Conservation (phyloP, 768 basidiomycete genomes). For the Tephrocybe sp. region DNA sequence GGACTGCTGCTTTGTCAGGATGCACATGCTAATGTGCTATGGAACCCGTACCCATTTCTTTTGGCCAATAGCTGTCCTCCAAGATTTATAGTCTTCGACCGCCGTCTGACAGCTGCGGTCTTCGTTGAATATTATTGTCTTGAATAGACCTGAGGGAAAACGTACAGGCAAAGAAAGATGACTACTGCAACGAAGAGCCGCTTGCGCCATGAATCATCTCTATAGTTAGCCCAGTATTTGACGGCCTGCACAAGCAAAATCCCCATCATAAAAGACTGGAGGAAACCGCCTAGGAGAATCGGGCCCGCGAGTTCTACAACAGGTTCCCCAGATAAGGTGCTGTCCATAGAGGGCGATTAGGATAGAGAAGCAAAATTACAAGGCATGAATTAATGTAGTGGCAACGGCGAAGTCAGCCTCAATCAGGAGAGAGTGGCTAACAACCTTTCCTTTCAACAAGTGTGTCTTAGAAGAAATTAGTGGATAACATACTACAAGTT, state of each 20-base stretch:
- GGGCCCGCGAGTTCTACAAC: conserved; percentile 33
- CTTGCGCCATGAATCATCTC: conserved; percentile 44
- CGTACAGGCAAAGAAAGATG: conserved; percentile 42
- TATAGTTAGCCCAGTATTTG: conserved; percentile 40
- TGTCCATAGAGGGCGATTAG: conserved; percentile 16
- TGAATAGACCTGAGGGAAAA: conserved; percentile 1
- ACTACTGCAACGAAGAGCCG: conserved; percentile 40
- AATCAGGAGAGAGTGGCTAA: too few species aligned
- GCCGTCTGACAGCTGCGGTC: conserved; percentile 36
- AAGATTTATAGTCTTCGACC: conserved; percentile 42
- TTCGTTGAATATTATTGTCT: neutral
- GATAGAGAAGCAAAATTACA: neutral
- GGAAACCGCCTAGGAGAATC: conserved; percentile 43
- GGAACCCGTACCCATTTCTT: conserved; percentile 32
- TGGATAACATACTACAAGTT: too few species aligned
- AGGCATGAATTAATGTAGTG: too few species aligned
- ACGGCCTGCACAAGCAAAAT: conserved; percentile 39
- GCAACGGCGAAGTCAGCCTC: too few species aligned
- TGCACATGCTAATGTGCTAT: neutral
- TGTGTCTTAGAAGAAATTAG: too few species aligned
- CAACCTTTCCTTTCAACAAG: too few species aligned
- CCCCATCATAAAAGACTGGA: conserved; percentile 50
- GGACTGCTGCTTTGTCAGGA: conserved; percentile 23
- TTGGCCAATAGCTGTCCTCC: conserved; percentile 33
- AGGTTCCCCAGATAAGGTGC: conserved; percentile 27